phyloP scores from a whole-genome alignment of 2,329 filamentous ascomycete genomes.

The Taxawa tesnikishii region DNA sequence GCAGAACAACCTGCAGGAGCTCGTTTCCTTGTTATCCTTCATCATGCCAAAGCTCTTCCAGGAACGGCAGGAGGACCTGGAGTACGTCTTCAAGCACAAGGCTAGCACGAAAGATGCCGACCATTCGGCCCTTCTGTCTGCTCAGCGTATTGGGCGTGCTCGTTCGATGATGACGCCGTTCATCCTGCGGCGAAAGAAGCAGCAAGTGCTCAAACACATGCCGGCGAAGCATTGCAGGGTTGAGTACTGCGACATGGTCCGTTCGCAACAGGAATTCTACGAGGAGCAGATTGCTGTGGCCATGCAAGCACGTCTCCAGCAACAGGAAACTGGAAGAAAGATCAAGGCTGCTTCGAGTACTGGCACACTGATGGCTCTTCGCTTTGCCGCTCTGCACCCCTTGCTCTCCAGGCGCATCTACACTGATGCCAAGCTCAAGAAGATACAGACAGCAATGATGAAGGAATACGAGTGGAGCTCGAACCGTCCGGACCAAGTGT shows the following conservation, averaged over 20 bases:
- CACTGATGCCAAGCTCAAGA: conserved; percentile 57
- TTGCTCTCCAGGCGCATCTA: conserved; percentile 77
- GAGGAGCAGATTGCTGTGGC: conserved; percentile 52
- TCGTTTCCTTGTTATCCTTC: conserved; percentile 84
- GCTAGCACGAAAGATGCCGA: conserved; percentile 67
- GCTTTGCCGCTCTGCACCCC: conserved; percentile 85
- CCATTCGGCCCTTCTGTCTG: conserved; percentile 72
- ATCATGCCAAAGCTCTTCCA: conserved; percentile 79
- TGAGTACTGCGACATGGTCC: conserved; percentile 68
- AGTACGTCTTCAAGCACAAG: conserved; percentile 83
- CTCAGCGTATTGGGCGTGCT: conserved; percentile 74
- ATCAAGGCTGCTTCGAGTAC: conserved; percentile 2
- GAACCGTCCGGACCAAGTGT: conserved; percentile 19
- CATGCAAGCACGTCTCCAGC: conserved; percentile 27
- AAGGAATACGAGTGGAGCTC: conserved; percentile 17
- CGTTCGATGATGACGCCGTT: conserved; percentile 91
- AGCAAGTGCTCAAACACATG: conserved; percentile 73
- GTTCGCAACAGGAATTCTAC: conserved; percentile 63
- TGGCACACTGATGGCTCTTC: conserved; percentile 64
- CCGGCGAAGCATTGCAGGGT: conserved; percentile 69
- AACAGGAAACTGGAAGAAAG: conserved; percentile 3
- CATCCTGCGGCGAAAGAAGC: conserved; percentile 85
- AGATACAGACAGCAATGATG: conserved; percentile 42
- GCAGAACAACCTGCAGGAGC: conserved; percentile 87
- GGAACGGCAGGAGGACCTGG: conserved; percentile 64